A percentile compares a stretch with the other conserved stretches of the same genome.
These are phyloP conservation scores for Colletotrichum sp. DNA, from an alignment of 2,329 filamentous ascomycete genomes.

Conservation along the genomic window DNA sequence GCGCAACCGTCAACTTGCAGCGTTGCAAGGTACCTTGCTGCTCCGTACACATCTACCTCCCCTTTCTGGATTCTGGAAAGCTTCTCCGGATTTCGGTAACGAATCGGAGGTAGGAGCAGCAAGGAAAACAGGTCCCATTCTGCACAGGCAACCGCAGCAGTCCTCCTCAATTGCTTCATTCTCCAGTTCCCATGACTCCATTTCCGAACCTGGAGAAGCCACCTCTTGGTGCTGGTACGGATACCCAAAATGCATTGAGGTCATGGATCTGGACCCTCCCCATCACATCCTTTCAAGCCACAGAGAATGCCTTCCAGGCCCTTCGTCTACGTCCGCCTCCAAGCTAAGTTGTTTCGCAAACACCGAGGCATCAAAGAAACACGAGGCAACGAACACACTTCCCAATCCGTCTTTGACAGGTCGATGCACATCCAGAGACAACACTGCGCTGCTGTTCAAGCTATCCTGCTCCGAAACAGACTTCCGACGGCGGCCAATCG, in stretches of 20 bases:
- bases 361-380: constrained; percentile 3
- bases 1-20: neutral
- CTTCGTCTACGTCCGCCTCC: neutral
- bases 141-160: neutral
- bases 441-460: neutral
- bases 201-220: neutral
- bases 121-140: neutral
- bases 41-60: neutral
- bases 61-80: neutral
- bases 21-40: neutral
- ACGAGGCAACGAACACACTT: neutral
- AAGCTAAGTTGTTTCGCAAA: neutral
- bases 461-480: constrained; percentile 4
- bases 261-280: neutral
- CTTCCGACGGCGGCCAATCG: neutral
- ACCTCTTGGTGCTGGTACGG: neutral
- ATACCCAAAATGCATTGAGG: neutral
- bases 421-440: neutral
- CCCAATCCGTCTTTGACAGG: neutral
- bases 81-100: neutral
- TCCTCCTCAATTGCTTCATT: neutral
- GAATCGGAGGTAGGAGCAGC: neutral
- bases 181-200: neutral
- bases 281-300: neutral
- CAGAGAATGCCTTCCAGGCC: neutral